Evolutionary conservation across 1,284 basidiomycete species (phyloP), one percentile per base, ranked within the genome.

Genomic region (Cutaneotrichosporon sp.): DNA sequence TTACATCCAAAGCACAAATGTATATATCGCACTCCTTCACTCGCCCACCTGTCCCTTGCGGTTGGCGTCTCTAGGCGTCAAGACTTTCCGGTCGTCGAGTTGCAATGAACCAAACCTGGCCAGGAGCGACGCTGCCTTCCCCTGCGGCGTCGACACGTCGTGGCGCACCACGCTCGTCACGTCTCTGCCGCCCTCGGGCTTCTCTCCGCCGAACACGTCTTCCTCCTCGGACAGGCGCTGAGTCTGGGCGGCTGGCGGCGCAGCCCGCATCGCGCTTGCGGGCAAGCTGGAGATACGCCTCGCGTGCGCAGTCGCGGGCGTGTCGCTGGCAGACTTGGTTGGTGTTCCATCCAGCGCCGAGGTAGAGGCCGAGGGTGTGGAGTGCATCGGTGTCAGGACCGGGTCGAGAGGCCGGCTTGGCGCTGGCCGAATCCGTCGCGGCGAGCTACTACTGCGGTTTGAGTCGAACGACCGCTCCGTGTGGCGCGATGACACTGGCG

Each of bases 231-330:
- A n/a, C n/a, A n/a, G n/a, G n/a, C n/a, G n/a, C n/a, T n/a, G n/a
- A n/a, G n/a, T n/a, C n/a, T n/a, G n/a, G n/a, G n/a, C n/a, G n/a
- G n/a, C n/a, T n/a, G n/a, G n/a, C n/a, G n/a, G n/a, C 46, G 31
- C 39, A 20, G 39, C 39, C 3, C 32, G 37, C 48, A 46, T 47
- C 24, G 54, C 19, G 17, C 52, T 54, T 11, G 49, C 38, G 0
- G 56, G 52, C 9, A 58, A 52, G 14, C 53, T 51, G 22, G 51
- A 53, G 38, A 59, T 54, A 12, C 57, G 50, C 12, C 57, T 44
- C 39, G 51, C 32, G 45, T 59, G 57, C 34, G 32, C 34, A 11
- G 54, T 26, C 5, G 57, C 57, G 1, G 57, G 53, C 19, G 53
- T 50, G 24, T 59, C 57, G 22, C 27, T 29, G n/a, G n/a, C n/a